These are phyloP conservation scores for Candida sp. DNA, from an alignment of 1,139 yeast genomes.

Conservation along the genomic window DNA sequence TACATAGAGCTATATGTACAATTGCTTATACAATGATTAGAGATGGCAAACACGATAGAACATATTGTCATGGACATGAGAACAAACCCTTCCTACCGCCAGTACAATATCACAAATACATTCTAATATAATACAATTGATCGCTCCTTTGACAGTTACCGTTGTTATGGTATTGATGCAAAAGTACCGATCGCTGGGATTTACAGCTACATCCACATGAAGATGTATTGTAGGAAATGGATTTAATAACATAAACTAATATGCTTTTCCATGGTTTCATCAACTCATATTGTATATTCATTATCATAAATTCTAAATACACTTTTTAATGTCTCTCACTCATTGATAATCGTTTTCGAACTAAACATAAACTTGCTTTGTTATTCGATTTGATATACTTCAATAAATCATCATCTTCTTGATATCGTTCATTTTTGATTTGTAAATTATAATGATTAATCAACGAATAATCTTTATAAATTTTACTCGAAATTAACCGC, in stretches of 20 bases:
- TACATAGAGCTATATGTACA: no score
- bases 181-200: neutral
- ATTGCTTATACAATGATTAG: no score
- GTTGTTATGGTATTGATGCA: neutral
- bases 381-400: conserved; percentile 17
- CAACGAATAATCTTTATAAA: conserved; percentile 30
- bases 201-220: neutral
- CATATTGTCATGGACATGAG: no score
- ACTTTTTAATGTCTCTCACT: neutral
- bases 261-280: no score
- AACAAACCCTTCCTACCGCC: no score
- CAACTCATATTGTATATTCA: neutral
- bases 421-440: conserved; percentile 9
- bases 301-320: neutral
- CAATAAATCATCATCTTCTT: conserved; percentile 20
- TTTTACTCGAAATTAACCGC: conserved; percentile 27
- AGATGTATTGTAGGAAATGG: neutral
- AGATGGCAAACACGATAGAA: no score
- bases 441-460: conserved; percentile 26
- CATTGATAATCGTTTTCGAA: conserved; percentile 14
- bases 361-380: conserved; percentile 27
- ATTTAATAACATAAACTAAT: no score
- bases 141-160: neutral
- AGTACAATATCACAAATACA: no score
- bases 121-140: no score